These are phyloP conservation scores for Tulasnella sp. DNA, from an alignment of 768 basidiomycete genomes.

Conservation along the genomic window DNA sequence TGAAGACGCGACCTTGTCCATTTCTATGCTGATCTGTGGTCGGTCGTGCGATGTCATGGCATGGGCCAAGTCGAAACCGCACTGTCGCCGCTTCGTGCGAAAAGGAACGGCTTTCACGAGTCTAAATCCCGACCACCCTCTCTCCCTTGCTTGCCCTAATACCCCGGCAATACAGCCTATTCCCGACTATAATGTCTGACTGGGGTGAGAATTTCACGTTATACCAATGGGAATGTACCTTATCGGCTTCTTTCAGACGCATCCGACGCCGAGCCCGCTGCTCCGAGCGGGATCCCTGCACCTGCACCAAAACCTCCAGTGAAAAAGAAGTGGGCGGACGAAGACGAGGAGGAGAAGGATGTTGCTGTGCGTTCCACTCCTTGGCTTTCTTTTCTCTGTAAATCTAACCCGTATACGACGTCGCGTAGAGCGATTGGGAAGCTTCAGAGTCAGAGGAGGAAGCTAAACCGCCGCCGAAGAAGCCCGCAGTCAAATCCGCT, in stretches of 20 bases:
- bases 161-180: background rate
- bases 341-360: slow-evolving; percentile 81
- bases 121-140: background rate
- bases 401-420: slow-evolving; percentile 9
- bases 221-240: background rate
- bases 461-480: slow-evolving; percentile 31
- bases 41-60: background rate
- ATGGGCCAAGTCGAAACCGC: background rate
- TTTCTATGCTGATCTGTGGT: background rate
- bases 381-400: slow-evolving; percentile 3
- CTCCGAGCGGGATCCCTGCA: slow-evolving; percentile 20
- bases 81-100: background rate
- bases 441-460: slow-evolving; percentile 67
- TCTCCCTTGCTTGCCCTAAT: background rate
- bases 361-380: slow-evolving; percentile 50
- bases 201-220: slow-evolving; percentile 30
- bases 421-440: slow-evolving; percentile 85
- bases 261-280: slow-evolving; percentile 29
- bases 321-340: slow-evolving; percentile 66
- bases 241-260: slow-evolving; percentile 25
- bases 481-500: slow-evolving; percentile 27
- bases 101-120: background rate
- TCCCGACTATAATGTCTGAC: slow-evolving; percentile 31
- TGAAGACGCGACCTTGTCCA: background rate
- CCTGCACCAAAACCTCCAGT: slow-evolving; percentile 17